Evolutionary conservation across 2,329 filamentous ascomycete genomes (phyloP).

Genomic region (Phaeosphaeriaceae sp.): DNA sequence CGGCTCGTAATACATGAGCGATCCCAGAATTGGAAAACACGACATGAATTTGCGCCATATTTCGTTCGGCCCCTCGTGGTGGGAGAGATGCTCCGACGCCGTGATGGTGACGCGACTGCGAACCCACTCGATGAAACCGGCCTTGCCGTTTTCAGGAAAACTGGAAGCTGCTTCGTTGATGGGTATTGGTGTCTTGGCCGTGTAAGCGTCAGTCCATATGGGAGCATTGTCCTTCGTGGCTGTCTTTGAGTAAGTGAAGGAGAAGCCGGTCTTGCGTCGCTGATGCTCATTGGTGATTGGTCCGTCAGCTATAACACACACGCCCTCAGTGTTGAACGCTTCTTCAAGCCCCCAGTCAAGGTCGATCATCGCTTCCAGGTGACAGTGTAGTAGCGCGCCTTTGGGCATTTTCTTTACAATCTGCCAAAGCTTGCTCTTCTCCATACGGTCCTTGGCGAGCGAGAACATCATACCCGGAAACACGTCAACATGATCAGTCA

Average conservation of each 20-base stretch:
- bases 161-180: constrained; percentile 69
- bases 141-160: constrained; percentile 75
- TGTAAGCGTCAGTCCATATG: constrained; percentile 74
- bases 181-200: constrained; percentile 64
- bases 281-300: constrained; percentile 63
- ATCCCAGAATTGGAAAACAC: constrained; percentile 76
- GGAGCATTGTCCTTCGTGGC: constrained; percentile 49
- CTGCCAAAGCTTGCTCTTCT: constrained; percentile 82
- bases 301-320: constrained; percentile 70
- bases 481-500: constrained; percentile 68
- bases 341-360: constrained; percentile 79
- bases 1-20: constrained; percentile 86
- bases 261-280: constrained; percentile 63
- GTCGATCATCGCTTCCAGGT: constrained; percentile 91
- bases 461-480: constrained; percentile 95
- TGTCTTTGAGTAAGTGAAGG: constrained; percentile 62
- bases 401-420: constrained; percentile 90
- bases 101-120: constrained; percentile 75
- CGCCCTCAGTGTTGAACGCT: constrained; percentile 73
- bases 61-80: constrained; percentile 82
- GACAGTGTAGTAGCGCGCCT: constrained; percentile 83
- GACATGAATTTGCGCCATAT: constrained; percentile 84
- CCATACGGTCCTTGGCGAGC: constrained; percentile 84
- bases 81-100: constrained; percentile 73
- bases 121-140: constrained; percentile 80